Base-by-base conservation (phyloP, 352 stramenopile genomes). In the Pythium diclinum region DNA sequence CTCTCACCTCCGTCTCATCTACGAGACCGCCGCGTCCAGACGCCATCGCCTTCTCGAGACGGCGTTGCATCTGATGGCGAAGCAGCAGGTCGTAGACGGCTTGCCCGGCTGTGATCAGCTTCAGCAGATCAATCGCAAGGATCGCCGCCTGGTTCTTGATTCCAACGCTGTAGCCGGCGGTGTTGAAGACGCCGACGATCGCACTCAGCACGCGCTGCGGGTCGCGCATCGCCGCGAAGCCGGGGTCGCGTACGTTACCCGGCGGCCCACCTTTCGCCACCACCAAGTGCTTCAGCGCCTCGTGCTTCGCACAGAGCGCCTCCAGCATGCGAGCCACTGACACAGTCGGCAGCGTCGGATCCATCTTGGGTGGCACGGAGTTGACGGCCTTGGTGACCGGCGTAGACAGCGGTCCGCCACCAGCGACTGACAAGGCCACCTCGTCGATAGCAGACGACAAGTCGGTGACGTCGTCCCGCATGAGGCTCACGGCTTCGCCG, bases 121-220 rank as follows among this genome's bases (percentile, higher is more conserved):
- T 52, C 13, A 11, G 23, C 19, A 52, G 25, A 21, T 32, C 55
- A 16, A 23, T 40, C 10, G 17, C 6, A 1, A 61, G 11, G 23
- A 61, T 32, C 21, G 11, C 21, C 16, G n/a, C 17, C 6, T 61
- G 55, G 25, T 61, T 21, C 17, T 11, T 23, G 34, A 61, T 51
- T 6, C 8, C 44, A 2, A 61, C 55, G 5, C 13, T 28, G 38
- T 61, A 61, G 9, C 55, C 55, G 1, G 55, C 63, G 0, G 59
- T 66, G 49, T 55, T 66, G 59, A 66, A 66, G 16, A 66, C 51
- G n/a, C 23, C 51, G 17, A 66, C 19, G 19, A 66, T 66, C 0
- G 21, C 59, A n/a, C 23, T 11, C 2, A 66, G 28, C 0, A 59
- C 49, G 17, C 58, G 34, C 3, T 14, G 16, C 23, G 14, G 28